Conservation (phyloP, 2,329 filamentous ascomycete genomes). For the Tolypocladium tropicale region DNA sequence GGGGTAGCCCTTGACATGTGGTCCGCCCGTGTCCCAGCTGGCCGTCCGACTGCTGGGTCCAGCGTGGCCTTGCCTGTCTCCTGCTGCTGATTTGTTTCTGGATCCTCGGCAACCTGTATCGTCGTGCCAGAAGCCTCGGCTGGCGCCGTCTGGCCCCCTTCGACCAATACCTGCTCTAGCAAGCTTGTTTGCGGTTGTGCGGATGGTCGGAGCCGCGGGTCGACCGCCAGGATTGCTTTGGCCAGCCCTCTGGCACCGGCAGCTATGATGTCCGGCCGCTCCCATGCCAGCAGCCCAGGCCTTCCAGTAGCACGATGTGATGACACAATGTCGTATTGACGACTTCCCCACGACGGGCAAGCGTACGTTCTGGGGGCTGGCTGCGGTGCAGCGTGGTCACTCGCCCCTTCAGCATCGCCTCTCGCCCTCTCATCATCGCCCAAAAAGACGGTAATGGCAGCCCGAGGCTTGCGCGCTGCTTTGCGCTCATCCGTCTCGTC, state of each 20-base stretch:
- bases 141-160: conserved; percentile 7
- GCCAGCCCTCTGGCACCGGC: conserved; percentile 31
- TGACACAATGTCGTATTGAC: conserved; percentile 31
- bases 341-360: conserved; percentile 38
- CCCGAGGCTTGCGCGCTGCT: conserved; percentile 21
- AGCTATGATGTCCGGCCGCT: conserved; percentile 34
- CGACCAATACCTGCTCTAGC: conserved; percentile 22
- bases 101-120: neutral
- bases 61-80: neutral
- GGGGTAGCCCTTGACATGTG: neutral
- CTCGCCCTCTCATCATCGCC: conserved; percentile 16
- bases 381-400: conserved; percentile 9
- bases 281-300: conserved; percentile 37
- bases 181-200: conserved; percentile 15
- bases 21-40: neutral
- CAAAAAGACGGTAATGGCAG: conserved; percentile 38
- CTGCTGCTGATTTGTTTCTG: neutral
- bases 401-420: neutral
- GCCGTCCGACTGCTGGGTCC: neutral
- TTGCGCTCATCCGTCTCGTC: conserved; percentile 16
- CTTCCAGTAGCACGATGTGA: conserved; percentile 27
- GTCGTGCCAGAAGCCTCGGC: conserved; percentile 8
- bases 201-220: conserved; percentile 24
- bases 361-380: conserved; percentile 22
- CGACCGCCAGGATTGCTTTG: conserved; percentile 24